Percentiles rank a stretch among this genome's conserved stretches.
Evolutionary conservation across 225 moss, liverwort and hornwort species (phyloP).

Genomic region (Sphagnum contortum): DNA sequence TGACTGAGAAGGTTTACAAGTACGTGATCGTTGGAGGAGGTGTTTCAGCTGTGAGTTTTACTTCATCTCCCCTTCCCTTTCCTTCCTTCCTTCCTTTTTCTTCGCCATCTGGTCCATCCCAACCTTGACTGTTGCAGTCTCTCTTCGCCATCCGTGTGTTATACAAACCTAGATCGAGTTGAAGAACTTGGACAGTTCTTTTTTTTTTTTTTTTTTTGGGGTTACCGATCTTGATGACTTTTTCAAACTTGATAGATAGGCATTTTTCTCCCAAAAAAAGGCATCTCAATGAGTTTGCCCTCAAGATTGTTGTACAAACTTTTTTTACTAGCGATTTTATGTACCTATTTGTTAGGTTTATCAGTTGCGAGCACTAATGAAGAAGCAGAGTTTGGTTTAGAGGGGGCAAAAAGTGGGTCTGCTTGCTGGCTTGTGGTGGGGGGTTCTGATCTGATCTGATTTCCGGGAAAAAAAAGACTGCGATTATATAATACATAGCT

Average conservation of each 20-base stretch:
- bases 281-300: too few species aligned
- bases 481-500: not conserved
- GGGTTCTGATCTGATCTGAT: not conserved
- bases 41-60: conserved; percentile 36
- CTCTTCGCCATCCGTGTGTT: not conserved
- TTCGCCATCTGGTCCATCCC: not conserved
- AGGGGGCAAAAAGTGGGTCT: not conserved
- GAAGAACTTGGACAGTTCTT: not conserved
- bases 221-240: too few species aligned
- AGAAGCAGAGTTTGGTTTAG: not conserved
- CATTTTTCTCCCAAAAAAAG: too few species aligned
- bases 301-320: too few species aligned
- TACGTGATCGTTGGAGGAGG: conserved; percentile 47
- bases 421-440: not conserved
- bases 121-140: not conserved
- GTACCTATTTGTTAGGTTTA: not conserved
- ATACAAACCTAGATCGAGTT: not conserved
- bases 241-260: too few species aligned
- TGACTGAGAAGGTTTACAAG: conserved; percentile 25
- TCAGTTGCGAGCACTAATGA: not conserved
- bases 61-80: not conserved
- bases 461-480: not conserved
- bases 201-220: not conserved
- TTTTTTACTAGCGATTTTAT: not conserved
- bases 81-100: not conserved